Percentiles rank a stretch among this genome's conserved stretches.
These are phyloP conservation scores for Pseudogymnoascus sp. DNA, from an alignment of 2,329 filamentous ascomycete genomes.

Conservation along the genomic window DNA sequence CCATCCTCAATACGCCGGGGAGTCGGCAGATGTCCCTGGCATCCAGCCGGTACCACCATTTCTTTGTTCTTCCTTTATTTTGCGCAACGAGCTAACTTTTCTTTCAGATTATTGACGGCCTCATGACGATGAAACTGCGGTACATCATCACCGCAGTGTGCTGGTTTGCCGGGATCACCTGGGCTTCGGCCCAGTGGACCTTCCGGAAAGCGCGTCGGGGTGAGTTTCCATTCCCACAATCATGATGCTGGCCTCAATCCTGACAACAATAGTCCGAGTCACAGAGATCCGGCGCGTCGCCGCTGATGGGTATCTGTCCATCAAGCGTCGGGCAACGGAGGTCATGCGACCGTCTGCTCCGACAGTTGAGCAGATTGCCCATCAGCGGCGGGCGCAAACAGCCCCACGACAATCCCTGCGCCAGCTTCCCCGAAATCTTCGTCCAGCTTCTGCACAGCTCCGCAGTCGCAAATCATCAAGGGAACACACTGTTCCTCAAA, in stretches of 20 bases:
- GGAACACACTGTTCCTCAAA: conserved; percentile 1
- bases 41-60: conserved; percentile 5
- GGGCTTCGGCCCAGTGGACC: neutral
- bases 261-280: neutral
- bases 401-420: neutral
- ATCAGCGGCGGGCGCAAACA: conserved; percentile 1
- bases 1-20: neutral
- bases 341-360: conserved; percentile 1
- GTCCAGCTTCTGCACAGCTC: neutral
- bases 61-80: neutral
- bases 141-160: neutral
- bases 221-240: neutral
- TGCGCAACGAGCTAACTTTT: conserved; percentile 3
- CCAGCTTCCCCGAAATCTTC: neutral
- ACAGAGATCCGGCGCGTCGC: neutral
- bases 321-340: neutral
- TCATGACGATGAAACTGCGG: neutral
- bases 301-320: neutral
- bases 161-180: neutral
- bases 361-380: neutral
- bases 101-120: neutral
- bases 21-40: neutral
- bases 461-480: neutral
- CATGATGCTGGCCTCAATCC: neutral
- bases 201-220: neutral